phyloP scores from a whole-genome alignment of 1,284 basidiomycete genomes.

The Rhodotorula sp. region DNA sequence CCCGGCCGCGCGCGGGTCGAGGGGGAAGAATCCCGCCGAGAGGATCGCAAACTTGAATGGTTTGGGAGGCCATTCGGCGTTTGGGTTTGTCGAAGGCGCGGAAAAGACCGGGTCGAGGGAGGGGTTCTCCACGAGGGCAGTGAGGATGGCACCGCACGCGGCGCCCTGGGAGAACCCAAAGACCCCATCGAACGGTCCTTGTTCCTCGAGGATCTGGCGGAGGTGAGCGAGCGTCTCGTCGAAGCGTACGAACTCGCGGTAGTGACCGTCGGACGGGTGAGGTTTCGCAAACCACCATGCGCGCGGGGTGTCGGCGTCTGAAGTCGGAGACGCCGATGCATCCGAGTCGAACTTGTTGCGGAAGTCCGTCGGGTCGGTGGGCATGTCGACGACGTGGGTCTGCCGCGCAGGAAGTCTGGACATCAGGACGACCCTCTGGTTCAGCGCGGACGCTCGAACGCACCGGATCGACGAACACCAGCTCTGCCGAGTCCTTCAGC shows the following conservation, averaged over 20 bases:
- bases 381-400: conserved; percentile 67
- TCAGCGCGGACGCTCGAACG: background rate
- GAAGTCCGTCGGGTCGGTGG: conserved; percentile 54
- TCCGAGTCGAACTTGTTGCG: conserved; percentile 61
- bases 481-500: conserved; percentile 34
- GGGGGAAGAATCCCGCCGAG: conserved; percentile 65
- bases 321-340: conserved; percentile 56
- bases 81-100: conserved; percentile 58
- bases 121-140: conserved; percentile 36
- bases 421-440: background rate
- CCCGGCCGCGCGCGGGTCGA: conserved; percentile 56
- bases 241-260: conserved; percentile 47
- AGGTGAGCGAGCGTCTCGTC: conserved; percentile 59
- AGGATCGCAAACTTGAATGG: conserved; percentile 54
- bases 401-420: background rate
- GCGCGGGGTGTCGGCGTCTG: conserved; percentile 64
- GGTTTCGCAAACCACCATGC: conserved; percentile 64
- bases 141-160: conserved; percentile 31
- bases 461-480: conserved; percentile 41
- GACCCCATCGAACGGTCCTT: conserved; percentile 53
- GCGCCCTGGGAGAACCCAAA: conserved; percentile 37
- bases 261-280: conserved; percentile 12
- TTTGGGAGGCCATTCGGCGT: conserved; percentile 15
- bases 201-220: conserved; percentile 51
- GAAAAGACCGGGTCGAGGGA: conserved; percentile 67